Evolutionary conservation across 352 stramenopile species (phyloP).

Genomic region (Pelagophyceae sp.): DNA sequence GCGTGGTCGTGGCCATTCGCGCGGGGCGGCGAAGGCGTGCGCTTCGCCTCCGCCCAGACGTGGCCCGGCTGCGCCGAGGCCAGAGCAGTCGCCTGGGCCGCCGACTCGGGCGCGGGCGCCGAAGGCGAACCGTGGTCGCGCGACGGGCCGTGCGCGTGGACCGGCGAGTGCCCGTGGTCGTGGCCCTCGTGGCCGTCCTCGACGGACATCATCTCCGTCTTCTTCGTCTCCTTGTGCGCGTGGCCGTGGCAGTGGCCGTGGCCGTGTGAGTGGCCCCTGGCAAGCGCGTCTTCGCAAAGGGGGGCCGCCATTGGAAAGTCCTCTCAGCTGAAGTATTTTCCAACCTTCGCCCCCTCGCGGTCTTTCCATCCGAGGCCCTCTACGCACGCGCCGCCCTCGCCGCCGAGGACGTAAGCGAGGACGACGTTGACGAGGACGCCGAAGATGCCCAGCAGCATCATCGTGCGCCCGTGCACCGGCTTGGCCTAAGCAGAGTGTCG

Average conservation of each 20-base stretch:
- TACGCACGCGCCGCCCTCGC: conserved; percentile 11
- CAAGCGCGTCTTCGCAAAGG: conserved; percentile 46
- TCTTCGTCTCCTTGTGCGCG: conserved; percentile 41
- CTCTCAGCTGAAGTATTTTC: no score
- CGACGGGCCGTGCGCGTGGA: conserved; percentile 50
- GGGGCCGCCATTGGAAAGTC: no score
- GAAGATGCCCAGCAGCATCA: conserved; percentile 88
- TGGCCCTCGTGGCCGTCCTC: conserved; percentile 34
- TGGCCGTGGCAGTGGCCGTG: conserved; percentile 61
- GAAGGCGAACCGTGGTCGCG: no score
- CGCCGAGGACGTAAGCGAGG: conserved; percentile 55
- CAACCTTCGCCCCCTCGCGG: no score
- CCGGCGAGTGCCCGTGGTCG: conserved; percentile 33
- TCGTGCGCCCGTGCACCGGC: conserved; percentile 49
- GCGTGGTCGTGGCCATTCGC: conserved; percentile 45
- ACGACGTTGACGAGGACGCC: conserved; percentile 90
- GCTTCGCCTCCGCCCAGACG: conserved; percentile 29
- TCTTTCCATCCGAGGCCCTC: no score
- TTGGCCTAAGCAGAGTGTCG: no score
- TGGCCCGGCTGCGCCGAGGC: conserved; percentile 30
- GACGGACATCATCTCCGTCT: no score
- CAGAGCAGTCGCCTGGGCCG: no score
- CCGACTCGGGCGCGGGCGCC: no score
- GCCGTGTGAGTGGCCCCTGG: conserved; percentile 51
- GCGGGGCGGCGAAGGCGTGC: conserved; percentile 31